Conservation (phyloP, 192 early-diverging fungal genomes). For the Neocallimastix lanati region DNA sequence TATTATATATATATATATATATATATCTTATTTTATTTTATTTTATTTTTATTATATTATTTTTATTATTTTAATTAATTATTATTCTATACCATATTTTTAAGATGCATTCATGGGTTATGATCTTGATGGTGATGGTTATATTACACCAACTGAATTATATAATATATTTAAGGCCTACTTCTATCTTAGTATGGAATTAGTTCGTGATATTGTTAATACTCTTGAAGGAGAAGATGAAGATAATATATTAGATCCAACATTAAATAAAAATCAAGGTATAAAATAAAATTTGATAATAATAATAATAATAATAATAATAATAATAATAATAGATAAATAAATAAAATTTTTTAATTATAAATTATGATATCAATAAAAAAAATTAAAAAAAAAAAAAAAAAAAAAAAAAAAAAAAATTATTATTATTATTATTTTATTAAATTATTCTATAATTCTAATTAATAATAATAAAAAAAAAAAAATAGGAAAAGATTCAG, state of each 20-base stretch:
- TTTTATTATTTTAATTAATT: background rate
- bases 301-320: no score
- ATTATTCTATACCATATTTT: background rate
- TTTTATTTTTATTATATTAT: no score
- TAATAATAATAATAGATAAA: no score
- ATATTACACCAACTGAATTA: conserved; percentile 65
- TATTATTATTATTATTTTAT: no score
- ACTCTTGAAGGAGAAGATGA: conserved; percentile 71
- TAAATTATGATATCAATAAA: no score
- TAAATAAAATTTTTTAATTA: no score
- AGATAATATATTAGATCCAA: conserved; percentile 14
- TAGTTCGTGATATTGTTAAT: conserved; percentile 74
- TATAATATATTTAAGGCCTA: conserved; percentile 83
- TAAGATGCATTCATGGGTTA: conserved; percentile 77
- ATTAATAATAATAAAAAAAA: background rate
- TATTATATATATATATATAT: no score
- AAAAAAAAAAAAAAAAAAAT: no score
- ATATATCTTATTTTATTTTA: no score
- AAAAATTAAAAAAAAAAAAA: no score
- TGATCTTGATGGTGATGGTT: conserved; percentile 73
- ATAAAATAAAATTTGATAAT: background rate
- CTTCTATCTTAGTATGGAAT: conserved; percentile 70
- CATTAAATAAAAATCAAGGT: background rate
- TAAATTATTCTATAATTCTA: background rate
- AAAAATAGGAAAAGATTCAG: background rate